These are phyloP conservation scores for Aureobasidium sp. DNA, from an alignment of 2,329 filamentous ascomycete species.

Conservation along the genomic window DNA sequence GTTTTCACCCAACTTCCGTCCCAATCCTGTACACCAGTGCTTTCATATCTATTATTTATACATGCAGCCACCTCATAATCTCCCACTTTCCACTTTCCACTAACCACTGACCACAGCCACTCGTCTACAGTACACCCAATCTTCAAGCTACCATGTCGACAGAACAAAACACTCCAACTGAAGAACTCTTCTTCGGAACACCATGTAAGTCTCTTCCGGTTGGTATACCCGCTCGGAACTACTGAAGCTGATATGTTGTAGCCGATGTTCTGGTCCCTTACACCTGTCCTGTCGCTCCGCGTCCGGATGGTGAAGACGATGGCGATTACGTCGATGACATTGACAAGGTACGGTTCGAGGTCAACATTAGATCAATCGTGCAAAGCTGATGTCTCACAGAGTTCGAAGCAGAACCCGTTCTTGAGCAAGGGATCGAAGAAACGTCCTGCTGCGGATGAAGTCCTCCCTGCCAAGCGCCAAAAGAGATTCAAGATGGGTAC, in stretches of 20 bases:
- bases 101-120: background rate
- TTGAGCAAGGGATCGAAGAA: background rate
- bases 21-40: background rate
- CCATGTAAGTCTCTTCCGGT: background rate
- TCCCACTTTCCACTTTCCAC: too few relatives aligned
- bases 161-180: background rate
- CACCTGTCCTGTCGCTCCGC: background rate
- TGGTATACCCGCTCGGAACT: background rate
- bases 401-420: background rate
- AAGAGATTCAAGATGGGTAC: background rate
- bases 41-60: background rate
- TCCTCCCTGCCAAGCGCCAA: background rate
- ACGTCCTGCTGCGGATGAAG: background rate
- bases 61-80: background rate
- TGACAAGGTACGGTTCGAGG: background rate
- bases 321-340: background rate
- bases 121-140: background rate
- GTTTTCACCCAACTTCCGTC: background rate
- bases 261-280: background rate
- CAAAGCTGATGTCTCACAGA: background rate
- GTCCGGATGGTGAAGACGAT: background rate
- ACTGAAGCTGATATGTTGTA: background rate
- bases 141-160: background rate
- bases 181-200: background rate
- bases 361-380: background rate